These are phyloP conservation scores for Globomyces pollinis-pini DNA, from an alignment of 192 early-diverging fungal species.

Conservation along the genomic window DNA sequence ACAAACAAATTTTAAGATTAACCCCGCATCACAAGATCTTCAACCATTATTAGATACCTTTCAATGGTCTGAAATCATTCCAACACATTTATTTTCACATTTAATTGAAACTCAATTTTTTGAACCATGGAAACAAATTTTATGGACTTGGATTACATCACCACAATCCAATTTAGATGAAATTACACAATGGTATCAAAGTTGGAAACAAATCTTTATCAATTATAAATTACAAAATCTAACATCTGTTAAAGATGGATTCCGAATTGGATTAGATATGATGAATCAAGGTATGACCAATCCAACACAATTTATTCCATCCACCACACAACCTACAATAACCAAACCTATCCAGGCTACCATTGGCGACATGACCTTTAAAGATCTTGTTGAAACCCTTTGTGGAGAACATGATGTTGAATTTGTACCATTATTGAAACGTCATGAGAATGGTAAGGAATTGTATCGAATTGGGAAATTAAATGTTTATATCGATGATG, in stretches of 20 bases:
- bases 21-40: constrained; percentile 64
- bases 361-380: constrained; percentile 35
- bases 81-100: constrained; percentile 42
- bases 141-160: constrained; percentile 62
- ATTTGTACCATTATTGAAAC: constrained; percentile 44
- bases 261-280: constrained; percentile 62
- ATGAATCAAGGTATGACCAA: constrained; percentile 43
- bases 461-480: constrained; percentile 47
- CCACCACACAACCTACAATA: constrained; percentile 15
- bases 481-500: constrained; percentile 52
- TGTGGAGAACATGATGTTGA: constrained; percentile 44
- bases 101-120: constrained; percentile 73
- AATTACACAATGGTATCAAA: constrained; percentile 60
- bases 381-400: constrained; percentile 49
- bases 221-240: constrained; percentile 29
- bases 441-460: constrained; percentile 43
- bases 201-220: constrained; percentile 54
- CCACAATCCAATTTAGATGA: constrained; percentile 47
- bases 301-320: constrained; percentile 15
- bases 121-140: constrained; percentile 63
- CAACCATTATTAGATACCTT: constrained; percentile 54
- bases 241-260: constrained; percentile 43
- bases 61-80: constrained; percentile 51
- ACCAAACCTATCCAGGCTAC: constrained; percentile 20
- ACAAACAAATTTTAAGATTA: constrained; percentile 56